Conservation (phyloP, 1,284 basidiomycete species). For the Farysia itapuensis region DNA sequence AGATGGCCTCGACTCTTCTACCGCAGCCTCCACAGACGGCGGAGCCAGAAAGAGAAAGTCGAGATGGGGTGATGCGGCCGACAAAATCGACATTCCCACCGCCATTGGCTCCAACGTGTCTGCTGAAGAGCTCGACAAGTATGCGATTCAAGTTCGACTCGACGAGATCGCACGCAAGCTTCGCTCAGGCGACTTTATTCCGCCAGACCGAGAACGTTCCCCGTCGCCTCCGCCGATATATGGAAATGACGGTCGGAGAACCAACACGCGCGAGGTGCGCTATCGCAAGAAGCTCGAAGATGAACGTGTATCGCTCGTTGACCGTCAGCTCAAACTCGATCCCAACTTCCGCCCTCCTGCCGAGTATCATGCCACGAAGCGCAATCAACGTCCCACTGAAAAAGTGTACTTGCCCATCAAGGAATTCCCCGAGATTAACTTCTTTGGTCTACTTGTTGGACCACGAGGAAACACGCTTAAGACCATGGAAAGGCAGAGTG, state of each 20-base stretch:
- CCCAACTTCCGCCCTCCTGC: slow-evolving; percentile 94
- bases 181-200: slow-evolving; percentile 87
- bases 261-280: slow-evolving; percentile 95
- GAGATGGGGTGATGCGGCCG: slow-evolving; percentile 54
- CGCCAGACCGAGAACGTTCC: slow-evolving; percentile 89
- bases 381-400: slow-evolving; percentile 75
- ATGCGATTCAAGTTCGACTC: slow-evolving; percentile 65
- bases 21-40: slow-evolving; percentile 7
- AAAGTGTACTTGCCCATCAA: slow-evolving; percentile 99
- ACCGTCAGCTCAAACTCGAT: slow-evolving; percentile 94
- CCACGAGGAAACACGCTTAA: slow-evolving; percentile 98
- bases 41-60: slow-evolving; percentile 56
- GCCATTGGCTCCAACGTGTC: slow-evolving; percentile 52
- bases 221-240: slow-evolving; percentile 96
- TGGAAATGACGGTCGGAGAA: slow-evolving; percentile 92
- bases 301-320: slow-evolving; percentile 88
- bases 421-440: slow-evolving; percentile 99
- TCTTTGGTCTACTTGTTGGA: slow-evolving; percentile 96
- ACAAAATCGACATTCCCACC: slow-evolving; percentile 46
- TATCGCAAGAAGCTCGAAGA: slow-evolving; percentile 98
- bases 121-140: slow-evolving; percentile 53
- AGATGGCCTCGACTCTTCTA: slow-evolving; percentile 1
- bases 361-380: slow-evolving; percentile 80
- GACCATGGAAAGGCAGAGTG: slow-evolving; percentile 97
- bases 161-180: slow-evolving; percentile 97